Conservation (phyloP, 805 yeast genomes). For the Starmerella stellata region DNA sequence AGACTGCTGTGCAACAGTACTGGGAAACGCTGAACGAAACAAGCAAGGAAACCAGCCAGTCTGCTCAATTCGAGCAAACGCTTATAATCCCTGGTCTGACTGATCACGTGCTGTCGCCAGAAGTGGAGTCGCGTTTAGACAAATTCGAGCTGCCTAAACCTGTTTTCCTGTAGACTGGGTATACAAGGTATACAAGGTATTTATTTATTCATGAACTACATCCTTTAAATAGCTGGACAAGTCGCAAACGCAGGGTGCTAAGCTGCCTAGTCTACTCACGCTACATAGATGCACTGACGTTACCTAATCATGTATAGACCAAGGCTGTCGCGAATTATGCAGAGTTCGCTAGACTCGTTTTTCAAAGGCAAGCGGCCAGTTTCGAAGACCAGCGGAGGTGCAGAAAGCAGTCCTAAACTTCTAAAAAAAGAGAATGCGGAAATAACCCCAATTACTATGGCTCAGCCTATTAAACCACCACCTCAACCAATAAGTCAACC, state of each 20-base stretch:
- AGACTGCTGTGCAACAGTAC: slow-evolving; percentile 10
- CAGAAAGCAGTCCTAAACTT: slow-evolving; percentile 1
- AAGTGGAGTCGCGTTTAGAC: slow-evolving; percentile 7
- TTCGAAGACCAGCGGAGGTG: not conserved
- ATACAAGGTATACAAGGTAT: no score
- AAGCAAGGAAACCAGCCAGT: slow-evolving; percentile 3
- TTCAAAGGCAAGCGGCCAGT: slow-evolving; percentile 13
- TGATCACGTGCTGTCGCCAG: slow-evolving; percentile 1
- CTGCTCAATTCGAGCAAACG: slow-evolving; percentile 4
- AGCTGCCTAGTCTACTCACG: no score
- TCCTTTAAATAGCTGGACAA: no score
- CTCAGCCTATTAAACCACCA: not conserved
- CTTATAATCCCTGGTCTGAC: slow-evolving; percentile 13
- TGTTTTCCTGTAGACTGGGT: not conserved
- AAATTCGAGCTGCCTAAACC: slow-evolving; percentile 10
- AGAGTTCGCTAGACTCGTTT: slow-evolving; percentile 16
- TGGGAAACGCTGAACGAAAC: slow-evolving; percentile 13
- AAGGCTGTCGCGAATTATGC: slow-evolving; percentile 11
- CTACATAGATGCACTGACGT: no score
- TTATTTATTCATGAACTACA: no score
- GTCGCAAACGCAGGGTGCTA: no score
- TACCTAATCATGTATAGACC: no score
- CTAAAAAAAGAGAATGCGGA: not conserved
- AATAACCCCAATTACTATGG: not conserved
- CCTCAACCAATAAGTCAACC: no score